Evolutionary conservation across 176 grass and related monocot genomes (phyloP), one percentile per base, ranked within the genome.

Genomic region (Carex cristatella): DNA sequence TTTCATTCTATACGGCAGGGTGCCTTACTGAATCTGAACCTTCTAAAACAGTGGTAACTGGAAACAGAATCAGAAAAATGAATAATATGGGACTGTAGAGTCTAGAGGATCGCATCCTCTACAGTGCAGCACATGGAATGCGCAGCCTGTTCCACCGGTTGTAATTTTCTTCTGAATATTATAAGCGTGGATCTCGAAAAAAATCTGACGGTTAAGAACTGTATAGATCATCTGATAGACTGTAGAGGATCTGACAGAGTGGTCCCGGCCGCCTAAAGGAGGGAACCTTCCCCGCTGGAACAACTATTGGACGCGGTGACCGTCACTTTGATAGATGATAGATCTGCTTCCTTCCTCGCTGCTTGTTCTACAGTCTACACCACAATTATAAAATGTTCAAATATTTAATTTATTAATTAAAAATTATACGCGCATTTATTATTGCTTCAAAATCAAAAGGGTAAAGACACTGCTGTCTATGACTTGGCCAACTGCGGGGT

Each of bases 401-500:
- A 10, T 51, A 10, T 37, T 69, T 69, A 37, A 69, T 70, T 70
- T 40, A 40, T 70, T 40, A 13, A 35, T 70, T 35, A 18, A 35
- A 69, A 19, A 19, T 75, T 75, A 5, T 18, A 75, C 10, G 70
- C 11, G 46, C 37, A 75, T 75, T 10, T 37, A 44, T n/a, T n/a
- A 30, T 69, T 53, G 46, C 33, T 38, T 75, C 46, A 75, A 75
- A 53, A 75, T 75, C 46, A 75, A 75, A 53, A 75, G 70, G 70
- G 10, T 16, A 75, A 48, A 46, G 33, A 42, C 70, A 75, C 70
- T 75, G 70, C 35, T 75, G 70, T 75, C 70, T 46, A 75, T 75
- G 70, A 75, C 70, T 38, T 13, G 66, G 30, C 10, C 70, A 61
- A 19, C 5, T n/a, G 32, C 70, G 53, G 70, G 40, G 38, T 31